A percentile compares a stretch with the other conserved stretches of the same genome.
These are phyloP conservation scores for Melampsora larici-populina DNA, from an alignment of 1,284 basidiomycete species.

Conservation along the genomic window DNA sequence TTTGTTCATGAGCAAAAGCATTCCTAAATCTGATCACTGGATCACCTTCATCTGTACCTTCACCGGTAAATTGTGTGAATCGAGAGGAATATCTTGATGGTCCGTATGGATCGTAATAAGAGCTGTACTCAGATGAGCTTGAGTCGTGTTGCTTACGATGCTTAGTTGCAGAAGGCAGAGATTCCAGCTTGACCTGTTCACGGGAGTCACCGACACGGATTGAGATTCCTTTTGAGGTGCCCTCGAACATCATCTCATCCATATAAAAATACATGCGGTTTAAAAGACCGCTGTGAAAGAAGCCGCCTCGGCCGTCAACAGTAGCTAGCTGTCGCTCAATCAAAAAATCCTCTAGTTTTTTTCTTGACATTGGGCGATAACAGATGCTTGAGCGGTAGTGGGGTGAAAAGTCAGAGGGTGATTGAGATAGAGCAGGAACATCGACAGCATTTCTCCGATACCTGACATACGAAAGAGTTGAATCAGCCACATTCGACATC, in stretches of 20 bases:
- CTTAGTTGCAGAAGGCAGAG: constrained; percentile 64
- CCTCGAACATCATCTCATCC: constrained; percentile 68
- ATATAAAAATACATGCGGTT: constrained; percentile 72
- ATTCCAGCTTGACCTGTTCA: constrained; percentile 60
- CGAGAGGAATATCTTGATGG: constrained; percentile 48
- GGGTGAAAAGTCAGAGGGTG: constrained; percentile 67
- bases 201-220: constrained; percentile 62
- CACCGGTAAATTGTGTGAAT: constrained; percentile 60
- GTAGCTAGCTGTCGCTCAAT: constrained; percentile 63
- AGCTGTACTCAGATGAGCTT: constrained; percentile 59
- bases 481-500: not conserved
- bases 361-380: constrained; percentile 68
- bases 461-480: not conserved
- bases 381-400: constrained; percentile 70
- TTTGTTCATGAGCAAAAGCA: constrained; percentile 68
- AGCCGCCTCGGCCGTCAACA: constrained; percentile 58
- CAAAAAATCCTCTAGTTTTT: constrained; percentile 66
- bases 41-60: constrained; percentile 69
- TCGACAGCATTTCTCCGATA: constrained; percentile 67
- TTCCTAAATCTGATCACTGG: constrained; percentile 63
- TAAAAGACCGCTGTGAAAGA: constrained; percentile 67
- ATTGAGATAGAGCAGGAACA: constrained; percentile 58
- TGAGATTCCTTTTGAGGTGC: constrained; percentile 51
- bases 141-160: constrained; percentile 49
- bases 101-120: constrained; percentile 59